phyloP scores from a whole-genome alignment of 805 yeast species.

The Candida oleophila region DNA sequence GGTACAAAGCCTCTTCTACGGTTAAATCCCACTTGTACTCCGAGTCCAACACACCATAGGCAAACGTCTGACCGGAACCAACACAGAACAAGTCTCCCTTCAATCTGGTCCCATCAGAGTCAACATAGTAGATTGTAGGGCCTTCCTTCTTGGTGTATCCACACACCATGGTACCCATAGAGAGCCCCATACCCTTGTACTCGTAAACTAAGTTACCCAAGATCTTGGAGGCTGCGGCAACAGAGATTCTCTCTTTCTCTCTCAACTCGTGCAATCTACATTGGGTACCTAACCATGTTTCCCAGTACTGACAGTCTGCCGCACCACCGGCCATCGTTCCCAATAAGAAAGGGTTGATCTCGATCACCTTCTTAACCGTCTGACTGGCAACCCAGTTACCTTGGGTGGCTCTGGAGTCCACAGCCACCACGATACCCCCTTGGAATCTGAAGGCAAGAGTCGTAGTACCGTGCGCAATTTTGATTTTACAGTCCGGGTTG shows the following conservation, averaged over 20 bases:
- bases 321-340: constrained; percentile 99
- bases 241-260: constrained; percentile 91
- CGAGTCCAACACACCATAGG: constrained; percentile 95
- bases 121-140: constrained; percentile 93
- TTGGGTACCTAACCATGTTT: constrained; percentile 97
- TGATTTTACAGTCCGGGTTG: constrained; percentile 92
- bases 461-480: constrained; percentile 99
- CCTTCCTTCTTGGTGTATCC: constrained; percentile 95
- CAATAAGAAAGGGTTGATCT: constrained; percentile 89
- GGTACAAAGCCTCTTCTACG: constrained; percentile 88
- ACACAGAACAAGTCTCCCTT: constrained; percentile 95
- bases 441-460: constrained; percentile 94
- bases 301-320: constrained; percentile 99
- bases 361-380: constrained; percentile 95
- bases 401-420: constrained; percentile 96
- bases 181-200: constrained; percentile 97
- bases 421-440: constrained; percentile 95
- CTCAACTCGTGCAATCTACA: constrained; percentile 93
- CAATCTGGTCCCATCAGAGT: constrained; percentile 93
- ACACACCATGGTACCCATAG: constrained; percentile 99
- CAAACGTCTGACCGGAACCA: constrained; percentile 99
- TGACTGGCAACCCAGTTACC: constrained; percentile 98
- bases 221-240: constrained; percentile 95
- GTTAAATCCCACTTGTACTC: constrained; percentile 88
- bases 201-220: constrained; percentile 85